Conservation (phyloP, 2,329 filamentous ascomycete species). For the Sclerotinia subarctica region DNA sequence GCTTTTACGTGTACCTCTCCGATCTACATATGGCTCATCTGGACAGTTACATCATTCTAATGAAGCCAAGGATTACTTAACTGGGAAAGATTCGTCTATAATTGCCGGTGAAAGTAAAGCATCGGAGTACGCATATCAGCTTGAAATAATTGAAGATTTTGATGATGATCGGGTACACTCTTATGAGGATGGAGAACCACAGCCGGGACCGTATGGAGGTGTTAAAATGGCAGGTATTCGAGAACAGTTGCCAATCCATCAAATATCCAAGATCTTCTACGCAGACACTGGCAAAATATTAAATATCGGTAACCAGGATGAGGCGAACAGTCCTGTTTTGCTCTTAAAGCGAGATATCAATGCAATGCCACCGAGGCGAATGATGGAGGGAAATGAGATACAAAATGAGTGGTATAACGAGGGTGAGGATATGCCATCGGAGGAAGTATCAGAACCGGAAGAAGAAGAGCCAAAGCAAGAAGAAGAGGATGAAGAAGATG, state of each 20-base stretch:
- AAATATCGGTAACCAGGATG: constrained; percentile 64
- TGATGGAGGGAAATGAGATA: constrained; percentile 50
- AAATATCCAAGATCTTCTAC: constrained; percentile 75
- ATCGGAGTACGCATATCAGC: constrained; percentile 65
- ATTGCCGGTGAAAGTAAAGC: constrained; percentile 31
- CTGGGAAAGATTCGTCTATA: constrained; percentile 24
- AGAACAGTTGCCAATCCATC: constrained; percentile 65
- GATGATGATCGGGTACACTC: constrained; percentile 68
- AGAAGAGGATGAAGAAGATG: constrained; percentile 33
- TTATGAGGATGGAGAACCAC: constrained; percentile 56
- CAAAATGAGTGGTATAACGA: constrained; percentile 28
- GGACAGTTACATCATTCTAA: constrained; percentile 14
- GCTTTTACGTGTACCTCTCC: constrained; percentile 45
- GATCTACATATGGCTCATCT: constrained; percentile 20
- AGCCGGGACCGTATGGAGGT: constrained; percentile 55
- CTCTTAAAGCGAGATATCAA: constrained; percentile 65
- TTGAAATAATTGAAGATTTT: constrained; percentile 66
- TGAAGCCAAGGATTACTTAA: constrained; percentile 18
- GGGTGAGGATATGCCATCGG: constrained; percentile 18
- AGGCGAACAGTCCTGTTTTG: constrained; percentile 65
- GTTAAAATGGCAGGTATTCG: constrained; percentile 61
- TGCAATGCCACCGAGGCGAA: constrained; percentile 62
- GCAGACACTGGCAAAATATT: constrained; percentile 73
- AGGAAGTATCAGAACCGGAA: constrained; percentile 29
- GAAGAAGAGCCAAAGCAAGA: constrained; percentile 34